Evolutionary conservation across 83 land plant genomes (phyloP).

Genomic region (Thuja plicata): DNA sequence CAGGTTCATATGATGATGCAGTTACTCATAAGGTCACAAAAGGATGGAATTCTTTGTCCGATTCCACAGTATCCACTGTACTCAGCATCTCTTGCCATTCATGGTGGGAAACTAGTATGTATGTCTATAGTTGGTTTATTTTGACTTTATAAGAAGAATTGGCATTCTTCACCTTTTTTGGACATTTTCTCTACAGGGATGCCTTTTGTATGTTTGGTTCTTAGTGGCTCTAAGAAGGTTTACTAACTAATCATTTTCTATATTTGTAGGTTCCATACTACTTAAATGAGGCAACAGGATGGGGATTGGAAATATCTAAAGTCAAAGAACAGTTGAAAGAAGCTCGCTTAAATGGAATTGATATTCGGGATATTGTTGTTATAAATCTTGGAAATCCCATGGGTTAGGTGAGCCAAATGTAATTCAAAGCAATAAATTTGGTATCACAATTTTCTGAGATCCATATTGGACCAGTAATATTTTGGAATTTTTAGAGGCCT

Average conservation of each 20-base stretch:
- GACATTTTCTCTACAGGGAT: background rate
- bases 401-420: slow-evolving; percentile 70
- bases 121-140: background rate
- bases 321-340: slow-evolving; percentile 74
- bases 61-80: slow-evolving; percentile 98
- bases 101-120: slow-evolving; percentile 93
- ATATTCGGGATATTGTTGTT: slow-evolving; percentile 89
- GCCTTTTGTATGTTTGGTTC: background rate
- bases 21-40: slow-evolving; percentile 71
- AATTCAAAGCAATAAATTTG: background rate
- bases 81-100: slow-evolving; percentile 96
- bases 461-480: background rate
- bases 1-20: slow-evolving; percentile 99
- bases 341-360: slow-evolving; percentile 73
- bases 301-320: slow-evolving; percentile 89
- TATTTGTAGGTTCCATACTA: slow-evolving; percentile 89
- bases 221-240: background rate
- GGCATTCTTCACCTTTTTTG: background rate
- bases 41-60: slow-evolving; percentile 96
- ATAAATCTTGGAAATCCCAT: slow-evolving; percentile 99
- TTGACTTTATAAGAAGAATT: background rate
- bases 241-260: background rate
- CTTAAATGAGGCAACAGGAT: slow-evolving; percentile 86
- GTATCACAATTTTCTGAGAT: background rate
- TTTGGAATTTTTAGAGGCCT: no score